phyloP scores from a whole-genome alignment of 768 basidiomycete species.

The Porpolomopsis calyptriformis region DNA sequence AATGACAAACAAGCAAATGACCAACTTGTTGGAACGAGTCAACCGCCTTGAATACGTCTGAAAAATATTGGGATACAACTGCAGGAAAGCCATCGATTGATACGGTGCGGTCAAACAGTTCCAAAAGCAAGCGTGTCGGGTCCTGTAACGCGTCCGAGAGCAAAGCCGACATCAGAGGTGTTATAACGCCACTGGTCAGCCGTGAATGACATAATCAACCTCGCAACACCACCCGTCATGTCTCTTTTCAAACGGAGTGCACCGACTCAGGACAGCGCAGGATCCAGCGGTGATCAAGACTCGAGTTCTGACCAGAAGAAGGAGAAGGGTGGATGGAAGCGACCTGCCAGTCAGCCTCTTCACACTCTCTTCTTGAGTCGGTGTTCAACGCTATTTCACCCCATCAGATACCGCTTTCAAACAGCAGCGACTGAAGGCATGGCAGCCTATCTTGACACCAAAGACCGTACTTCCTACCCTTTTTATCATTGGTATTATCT shows the following conservation, averaged over 20 bases:
- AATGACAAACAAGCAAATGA: background rate
- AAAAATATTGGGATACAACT: conserved; percentile 38
- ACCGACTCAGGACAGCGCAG: conserved; percentile 24
- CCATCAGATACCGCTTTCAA: conserved; percentile 91
- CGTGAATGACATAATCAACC: no score
- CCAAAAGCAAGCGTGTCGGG: conserved; percentile 38
- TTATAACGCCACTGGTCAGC: no score
- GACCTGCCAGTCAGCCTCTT: conserved; percentile 57
- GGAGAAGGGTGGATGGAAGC: conserved; percentile 77
- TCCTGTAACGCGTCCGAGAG: conserved; percentile 39
- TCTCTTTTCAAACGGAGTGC: conserved; percentile 50
- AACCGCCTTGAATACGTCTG: conserved; percentile 27
- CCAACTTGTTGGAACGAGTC: conserved; percentile 33
- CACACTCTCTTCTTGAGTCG: conserved; percentile 7
- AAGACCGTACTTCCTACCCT: conserved; percentile 95
- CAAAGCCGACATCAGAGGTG: conserved; percentile 40
- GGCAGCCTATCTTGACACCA: conserved; percentile 98
- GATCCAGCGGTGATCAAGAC: conserved; percentile 23
- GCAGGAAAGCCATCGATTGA: conserved; percentile 29
- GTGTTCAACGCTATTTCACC: conserved; percentile 12
- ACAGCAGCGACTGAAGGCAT: conserved; percentile 98
- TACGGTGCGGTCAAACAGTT: conserved; percentile 29
- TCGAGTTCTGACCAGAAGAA: conserved; percentile 48
- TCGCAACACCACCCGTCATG: no score
- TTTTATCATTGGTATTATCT: conserved; percentile 88